Conservation (phyloP, 306 rosid genomes). For the Castanea crenata region DNA sequence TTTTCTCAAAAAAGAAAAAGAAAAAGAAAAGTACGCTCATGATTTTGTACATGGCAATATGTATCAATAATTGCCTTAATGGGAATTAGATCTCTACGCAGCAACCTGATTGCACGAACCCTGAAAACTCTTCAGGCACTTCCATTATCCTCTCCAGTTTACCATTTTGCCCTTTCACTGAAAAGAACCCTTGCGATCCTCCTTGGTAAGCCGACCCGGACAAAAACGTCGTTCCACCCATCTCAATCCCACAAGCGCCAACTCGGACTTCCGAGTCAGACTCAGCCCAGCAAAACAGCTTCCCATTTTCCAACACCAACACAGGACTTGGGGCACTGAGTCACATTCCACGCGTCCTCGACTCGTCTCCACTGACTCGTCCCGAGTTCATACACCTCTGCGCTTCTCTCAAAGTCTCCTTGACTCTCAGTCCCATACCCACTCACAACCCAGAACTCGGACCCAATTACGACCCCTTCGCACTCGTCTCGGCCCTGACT, state of each 20-base stretch:
- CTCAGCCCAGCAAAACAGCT: slow-evolving; percentile 34
- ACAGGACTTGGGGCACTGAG: slow-evolving; percentile 38
- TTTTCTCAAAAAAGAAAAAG: no score
- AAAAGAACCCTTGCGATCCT: slow-evolving; percentile 29
- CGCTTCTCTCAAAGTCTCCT: slow-evolving; percentile 38
- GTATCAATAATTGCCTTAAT: no score
- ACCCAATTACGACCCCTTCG: slow-evolving; percentile 41
- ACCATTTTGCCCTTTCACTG: slow-evolving; percentile 32
- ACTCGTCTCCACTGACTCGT: slow-evolving; percentile 44
- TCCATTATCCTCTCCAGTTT: slow-evolving; percentile 23
- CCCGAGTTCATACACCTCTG: slow-evolving; percentile 32
- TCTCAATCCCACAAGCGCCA: slow-evolving; percentile 25
- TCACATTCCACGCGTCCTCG: slow-evolving; percentile 40
- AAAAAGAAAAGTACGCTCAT: no score
- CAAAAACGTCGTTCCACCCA: slow-evolving; percentile 28
- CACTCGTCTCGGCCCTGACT: slow-evolving; percentile 57
- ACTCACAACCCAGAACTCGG: slow-evolving; percentile 53
- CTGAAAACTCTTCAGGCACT: slow-evolving; percentile 25
- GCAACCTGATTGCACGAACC: slow-evolving; percentile 53
- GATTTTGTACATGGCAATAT: no score
- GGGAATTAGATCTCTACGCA: slow-evolving; percentile 32
- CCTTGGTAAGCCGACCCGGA: slow-evolving; percentile 53
- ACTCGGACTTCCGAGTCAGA: slow-evolving; percentile 21
- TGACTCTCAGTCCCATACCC: slow-evolving; percentile 52
- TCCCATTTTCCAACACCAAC: slow-evolving; percentile 41